Evolutionary conservation across 192 early-diverging fungal genomes (phyloP), one percentile per base, ranked within the genome.

Genomic region (Backusella mclennaniae): DNA sequence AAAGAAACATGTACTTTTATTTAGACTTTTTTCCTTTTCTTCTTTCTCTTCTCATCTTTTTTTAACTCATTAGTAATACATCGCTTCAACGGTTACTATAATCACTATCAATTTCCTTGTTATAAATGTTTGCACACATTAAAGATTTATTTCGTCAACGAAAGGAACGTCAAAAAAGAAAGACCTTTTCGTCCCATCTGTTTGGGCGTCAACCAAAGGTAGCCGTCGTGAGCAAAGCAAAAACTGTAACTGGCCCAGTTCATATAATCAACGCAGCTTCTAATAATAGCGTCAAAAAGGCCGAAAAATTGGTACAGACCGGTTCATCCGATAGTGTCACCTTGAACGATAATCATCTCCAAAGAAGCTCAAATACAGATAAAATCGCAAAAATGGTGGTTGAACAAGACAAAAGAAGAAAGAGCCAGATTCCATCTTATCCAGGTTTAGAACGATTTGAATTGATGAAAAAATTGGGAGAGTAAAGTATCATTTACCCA

Each of bases 381-480:
- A 68, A 63, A 26, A 33, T 46, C 6, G 67, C 68, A 23, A 70
- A 44, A 21, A 5, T 39, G 11, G 38, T 76, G 14, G 67, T 76
- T n/a, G 67, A 76, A 29, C 46, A 70, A 56, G 67, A 70, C 19
- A 76, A 76, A 6, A 70, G 52, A 29, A 69, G 68, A 41, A 76
- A 42, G 21, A 46, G 44, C 8, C 44, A 70, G 6, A 67, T 36
- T 5, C 68, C 68, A 21, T 31, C 31, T 8, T 92, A 91, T 73
- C 87, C 89, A 53, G 89, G 88, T 35, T 73, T 93, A 71, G 85
- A 90, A 52, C 80, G 86, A 63, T 93, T 86, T 75, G 69, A 80
- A 69, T 67, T 93, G 19, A 42, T 91, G 9, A 79, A 86, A 29
- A 91, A 93, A 74, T 88, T 91, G 84, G 91, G 91, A 80, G 91